Base-by-base conservation (phyloP, 1,139 yeast genomes). In the Tardiomyces blankii region DNA sequence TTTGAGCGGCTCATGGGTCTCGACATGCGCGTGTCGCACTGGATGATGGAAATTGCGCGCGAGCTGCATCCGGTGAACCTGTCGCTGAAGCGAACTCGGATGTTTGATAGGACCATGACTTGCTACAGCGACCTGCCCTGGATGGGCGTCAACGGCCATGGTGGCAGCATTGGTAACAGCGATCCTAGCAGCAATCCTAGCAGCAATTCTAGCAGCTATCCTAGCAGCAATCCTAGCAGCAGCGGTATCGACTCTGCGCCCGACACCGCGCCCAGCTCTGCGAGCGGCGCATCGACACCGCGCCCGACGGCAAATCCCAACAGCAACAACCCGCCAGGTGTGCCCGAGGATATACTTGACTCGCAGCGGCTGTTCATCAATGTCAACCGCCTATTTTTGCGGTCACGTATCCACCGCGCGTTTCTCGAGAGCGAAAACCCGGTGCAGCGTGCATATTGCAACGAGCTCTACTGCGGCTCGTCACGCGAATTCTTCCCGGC, bases 381-480 rank as follows among this genome's bases (percentile, higher is more conserved):
- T 28, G 42, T 48, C 11, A 44, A 49, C 38, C 47, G 47, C 44
- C 38, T 41, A 16, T 53, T 53, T 32, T 43, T 53, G 43, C 44
- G 52, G 16, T 48, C 54, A 3, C 43, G 56, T 16, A 47, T 53
- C 39, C 49, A 53, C 42, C 44, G 56, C 2, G 42, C 44, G 35
- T 49, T 48, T 38, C 32, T 51, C 18, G 41, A 38, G 8, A 41
- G 46, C 7, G 23, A 35, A 2, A 45, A 44, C 38, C 32, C 27
- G 19, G 21, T 32, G 7, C 44, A 47, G 28, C 43, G 49, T 7
- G 39, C 48, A 9, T 51, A 38, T 35, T 42, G 53, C 39, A 40
- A 47, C 14, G 54, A 51, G 44, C 51, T 49, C 33, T 52, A 44
- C 39, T 46, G 35, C 35, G 16, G 9, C 5, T 12, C 35, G 3